phyloP scores from a whole-genome alignment of 805 yeast species.

The Zygotorulaspora florentina region DNA sequence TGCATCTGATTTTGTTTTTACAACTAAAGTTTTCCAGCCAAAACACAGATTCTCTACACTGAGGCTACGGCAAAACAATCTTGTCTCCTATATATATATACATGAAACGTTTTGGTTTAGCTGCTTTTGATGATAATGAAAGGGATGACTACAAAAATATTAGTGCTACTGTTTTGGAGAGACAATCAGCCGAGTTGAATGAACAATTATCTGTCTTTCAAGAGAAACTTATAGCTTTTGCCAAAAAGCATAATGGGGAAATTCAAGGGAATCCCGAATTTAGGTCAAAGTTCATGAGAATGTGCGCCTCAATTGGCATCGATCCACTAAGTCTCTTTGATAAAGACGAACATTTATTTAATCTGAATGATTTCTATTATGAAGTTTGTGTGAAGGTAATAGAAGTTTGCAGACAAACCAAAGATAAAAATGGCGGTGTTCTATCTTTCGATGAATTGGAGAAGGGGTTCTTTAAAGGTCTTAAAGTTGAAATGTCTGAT shows the following conservation, averaged over 20 bases:
- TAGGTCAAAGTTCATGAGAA: conserved; percentile 64
- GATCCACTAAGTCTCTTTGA: conserved; percentile 59
- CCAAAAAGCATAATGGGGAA: conserved; percentile 64
- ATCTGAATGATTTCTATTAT: conserved; percentile 50
- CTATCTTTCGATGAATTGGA: conserved; percentile 55
- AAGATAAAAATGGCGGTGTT: conserved; percentile 78
- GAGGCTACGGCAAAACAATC: background rate
- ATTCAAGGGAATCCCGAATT: conserved; percentile 61
- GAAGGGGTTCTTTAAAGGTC: conserved; percentile 30
- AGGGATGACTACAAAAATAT: conserved; percentile 14
- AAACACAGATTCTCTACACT: too few species aligned
- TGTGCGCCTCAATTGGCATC: conserved; percentile 77
- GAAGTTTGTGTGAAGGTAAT: conserved; percentile 71
- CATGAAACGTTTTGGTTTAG: conserved; percentile 45
- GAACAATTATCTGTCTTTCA: conserved; percentile 77
- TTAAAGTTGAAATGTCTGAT: conserved; percentile 44
- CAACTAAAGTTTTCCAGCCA: too few species aligned
- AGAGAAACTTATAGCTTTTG: conserved; percentile 69
- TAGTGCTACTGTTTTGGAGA: conserved; percentile 33
- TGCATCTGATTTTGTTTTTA: too few species aligned
- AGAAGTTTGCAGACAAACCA: conserved; percentile 67
- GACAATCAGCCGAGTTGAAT: conserved; percentile 56
- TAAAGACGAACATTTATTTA: conserved; percentile 31
- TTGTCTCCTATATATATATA: background rate
- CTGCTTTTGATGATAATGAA: conserved; percentile 39